Evolutionary conservation across 2,329 filamentous ascomycete genomes (phyloP), one percentile per base, ranked within the genome.

Genomic region (Epichloe scottii): DNA sequence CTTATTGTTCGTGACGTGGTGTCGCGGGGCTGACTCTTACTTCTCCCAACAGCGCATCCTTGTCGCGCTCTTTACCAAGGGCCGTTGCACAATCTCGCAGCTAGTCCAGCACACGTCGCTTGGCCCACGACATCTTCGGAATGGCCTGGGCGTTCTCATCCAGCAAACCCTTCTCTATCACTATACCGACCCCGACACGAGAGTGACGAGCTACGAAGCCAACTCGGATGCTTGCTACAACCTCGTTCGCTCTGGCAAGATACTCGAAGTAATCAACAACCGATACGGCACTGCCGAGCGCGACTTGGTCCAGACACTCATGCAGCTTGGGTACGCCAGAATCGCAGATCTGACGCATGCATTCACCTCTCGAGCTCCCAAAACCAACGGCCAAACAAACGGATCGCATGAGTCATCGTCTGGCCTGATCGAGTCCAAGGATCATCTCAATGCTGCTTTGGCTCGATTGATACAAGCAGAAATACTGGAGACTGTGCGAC

Each of bases 81-180:
- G 93, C 56, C 83, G 90, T 59, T 83, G 89, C 48, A 79, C 81
- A 26, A 74, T 91, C 53, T 67, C 75, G 48, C 81, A 84, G 55
- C 74, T 98, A 34, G 77, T 76, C 41, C 81, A 84, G 48, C 77
- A 86, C 62, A 89, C 87, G 19, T 79, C 82, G 47, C 78, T 96
- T 48, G 80, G 78, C 50, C 75, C 78, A n/a, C 80, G 81, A 49
- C 84, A 94, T 63, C 72, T 95, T 56, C 86, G 84, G 60, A 82
- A 90, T 68, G 89, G 86, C 19, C 76, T 98, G 48, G 83, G 82
- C 49, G 84, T 93, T 34, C 82, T 97, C 56, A 79, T 95, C 41
- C 91, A 97, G 64, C 87, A 95, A 64, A 89, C 90, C 62, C 79
- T 97, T 46, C 74, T 94, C 55, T 88, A 82, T 65, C 85, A 90